A percentile compares a stretch with the other conserved stretches of the same genome.
phyloP scores from a whole-genome alignment of 2,329 filamentous ascomycete genomes.

The Coniella lustricola region DNA sequence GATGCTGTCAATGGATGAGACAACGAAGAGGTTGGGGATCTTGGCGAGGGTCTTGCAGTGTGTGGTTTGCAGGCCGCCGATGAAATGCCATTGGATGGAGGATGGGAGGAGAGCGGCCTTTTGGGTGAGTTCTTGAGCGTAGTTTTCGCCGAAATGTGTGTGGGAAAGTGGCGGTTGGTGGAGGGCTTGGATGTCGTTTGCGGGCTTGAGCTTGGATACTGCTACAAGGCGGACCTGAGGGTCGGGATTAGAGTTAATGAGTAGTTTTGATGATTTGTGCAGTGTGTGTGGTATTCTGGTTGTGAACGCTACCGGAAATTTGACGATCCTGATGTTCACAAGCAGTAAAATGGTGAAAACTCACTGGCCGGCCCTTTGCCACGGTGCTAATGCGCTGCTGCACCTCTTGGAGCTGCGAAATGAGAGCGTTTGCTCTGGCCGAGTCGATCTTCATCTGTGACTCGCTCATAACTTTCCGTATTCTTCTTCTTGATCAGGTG shows the following conservation, averaged over 20 bases:
- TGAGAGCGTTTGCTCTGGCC: slow-evolving; percentile 53
- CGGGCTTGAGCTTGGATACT: slow-evolving; percentile 93
- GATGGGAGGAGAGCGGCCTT: slow-evolving; percentile 75
- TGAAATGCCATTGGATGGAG: slow-evolving; percentile 89
- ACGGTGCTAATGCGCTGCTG: slow-evolving; percentile 49
- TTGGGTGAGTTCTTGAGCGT: slow-evolving; percentile 79
- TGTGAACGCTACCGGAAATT: slow-evolving; percentile 13
- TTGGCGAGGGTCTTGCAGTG: slow-evolving; percentile 85
- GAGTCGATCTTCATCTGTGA: slow-evolving; percentile 56
- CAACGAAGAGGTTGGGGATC: slow-evolving; percentile 83
- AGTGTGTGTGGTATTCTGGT: too few species aligned
- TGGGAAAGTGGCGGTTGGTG: slow-evolving; percentile 56
- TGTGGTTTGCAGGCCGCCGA: slow-evolving; percentile 82
- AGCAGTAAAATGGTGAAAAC: slow-evolving; percentile 22
- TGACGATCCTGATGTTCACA: slow-evolving; percentile 8
- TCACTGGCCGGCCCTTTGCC: slow-evolving; percentile 47
- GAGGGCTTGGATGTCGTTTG: slow-evolving; percentile 80
- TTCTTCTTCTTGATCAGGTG: neutral
- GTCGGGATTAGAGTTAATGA: too few species aligned
- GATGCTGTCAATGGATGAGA: slow-evolving; percentile 78
- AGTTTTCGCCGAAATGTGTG: slow-evolving; percentile 92
- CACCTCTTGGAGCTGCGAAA: slow-evolving; percentile 55
- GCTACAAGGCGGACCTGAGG: slow-evolving; percentile 84
- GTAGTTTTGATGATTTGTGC: too few species aligned
- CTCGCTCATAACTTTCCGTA: slow-evolving; percentile 32